A percentile compares a stretch with the other conserved stretches of the same genome.
These are phyloP conservation scores for Mycena pura DNA, from an alignment of 768 basidiomycete genomes.

Conservation along the genomic window DNA sequence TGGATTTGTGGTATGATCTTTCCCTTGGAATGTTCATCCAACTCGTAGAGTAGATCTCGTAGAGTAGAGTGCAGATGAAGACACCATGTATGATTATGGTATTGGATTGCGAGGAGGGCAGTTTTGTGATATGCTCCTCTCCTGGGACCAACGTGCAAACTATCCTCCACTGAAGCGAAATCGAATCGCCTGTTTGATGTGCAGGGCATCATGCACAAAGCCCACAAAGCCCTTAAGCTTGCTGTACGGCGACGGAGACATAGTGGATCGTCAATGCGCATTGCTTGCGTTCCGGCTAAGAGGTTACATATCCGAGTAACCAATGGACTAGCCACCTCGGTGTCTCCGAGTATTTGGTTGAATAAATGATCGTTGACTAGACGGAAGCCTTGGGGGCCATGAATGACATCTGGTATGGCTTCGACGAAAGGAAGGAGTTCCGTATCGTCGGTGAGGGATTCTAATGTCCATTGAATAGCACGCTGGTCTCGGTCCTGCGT, in stretches of 20 bases:
- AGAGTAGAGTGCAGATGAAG: too few relatives aligned
- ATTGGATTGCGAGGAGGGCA: too few relatives aligned
- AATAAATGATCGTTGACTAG: neutral
- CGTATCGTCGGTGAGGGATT: slow-evolving; percentile 3
- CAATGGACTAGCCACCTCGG: slow-evolving; percentile 1
- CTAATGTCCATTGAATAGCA: slow-evolving; percentile 8
- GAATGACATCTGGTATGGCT: neutral
- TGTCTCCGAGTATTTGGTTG: neutral
- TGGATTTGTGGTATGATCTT: too few relatives aligned
- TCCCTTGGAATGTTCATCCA: too few relatives aligned
- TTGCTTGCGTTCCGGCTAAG: neutral
- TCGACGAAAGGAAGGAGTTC: slow-evolving; percentile 11
- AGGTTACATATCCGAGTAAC: slow-evolving; percentile 1
- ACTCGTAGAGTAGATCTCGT: too few relatives aligned
- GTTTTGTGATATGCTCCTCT: too few relatives aligned
- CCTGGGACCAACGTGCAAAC: too few relatives aligned
- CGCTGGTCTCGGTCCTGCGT: neutral
- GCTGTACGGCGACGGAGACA: neutral
- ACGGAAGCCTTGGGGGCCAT: neutral
- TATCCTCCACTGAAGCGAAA: too few relatives aligned
- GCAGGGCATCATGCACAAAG: slow-evolving; percentile 1
- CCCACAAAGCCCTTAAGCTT: slow-evolving; percentile 4
- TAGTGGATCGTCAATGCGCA: slow-evolving; percentile 1
- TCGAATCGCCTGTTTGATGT: neutral
- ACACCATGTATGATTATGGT: too few relatives aligned